phyloP scores from a whole-genome alignment of 108 stramenopile genomes.

The Fragilaria crotonensis region DNA sequence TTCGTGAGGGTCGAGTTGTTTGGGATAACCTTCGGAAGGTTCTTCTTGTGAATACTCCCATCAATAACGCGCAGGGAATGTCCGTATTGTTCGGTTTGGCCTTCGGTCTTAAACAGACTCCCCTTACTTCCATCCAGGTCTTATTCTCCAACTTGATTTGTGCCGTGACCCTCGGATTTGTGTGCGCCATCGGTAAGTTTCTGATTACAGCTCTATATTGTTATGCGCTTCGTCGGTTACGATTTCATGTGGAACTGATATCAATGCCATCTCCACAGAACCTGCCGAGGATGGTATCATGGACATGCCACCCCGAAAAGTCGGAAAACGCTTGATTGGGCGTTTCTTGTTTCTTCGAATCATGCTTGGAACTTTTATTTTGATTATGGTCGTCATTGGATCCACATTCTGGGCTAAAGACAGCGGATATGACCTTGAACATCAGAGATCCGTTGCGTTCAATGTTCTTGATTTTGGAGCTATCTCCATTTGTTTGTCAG shows the following conservation, averaged over 20 bases:
- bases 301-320: constrained; percentile 67
- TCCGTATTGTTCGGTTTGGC: constrained; percentile 69
- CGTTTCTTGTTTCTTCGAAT: constrained; percentile 75
- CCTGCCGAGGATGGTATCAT: constrained; percentile 85
- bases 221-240: not conserved
- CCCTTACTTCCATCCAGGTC: constrained; percentile 70
- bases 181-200: constrained; percentile 70
- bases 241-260: too few species aligned
- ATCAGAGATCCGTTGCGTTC: constrained; percentile 46
- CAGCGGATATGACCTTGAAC: constrained; percentile 6
- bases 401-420: constrained; percentile 32
- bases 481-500: constrained; percentile 59
- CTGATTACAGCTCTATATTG: not conserved
- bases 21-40: constrained; percentile 87
- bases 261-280: too few species aligned
- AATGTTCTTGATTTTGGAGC: constrained; percentile 75
- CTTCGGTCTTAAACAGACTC: constrained; percentile 48
- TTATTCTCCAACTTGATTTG: constrained; percentile 87
- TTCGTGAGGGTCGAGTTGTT: constrained; percentile 74
- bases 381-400: constrained; percentile 50
- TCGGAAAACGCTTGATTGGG: constrained; percentile 82
- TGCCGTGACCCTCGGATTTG: constrained; percentile 81
- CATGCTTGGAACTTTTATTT: constrained; percentile 45
- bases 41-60: constrained; percentile 75
- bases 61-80: constrained; percentile 85